A percentile compares a stretch with the other conserved stretches of the same genome.
phyloP scores from a whole-genome alignment of 805 yeast genomes.

The Candida sanyiensis region DNA sequence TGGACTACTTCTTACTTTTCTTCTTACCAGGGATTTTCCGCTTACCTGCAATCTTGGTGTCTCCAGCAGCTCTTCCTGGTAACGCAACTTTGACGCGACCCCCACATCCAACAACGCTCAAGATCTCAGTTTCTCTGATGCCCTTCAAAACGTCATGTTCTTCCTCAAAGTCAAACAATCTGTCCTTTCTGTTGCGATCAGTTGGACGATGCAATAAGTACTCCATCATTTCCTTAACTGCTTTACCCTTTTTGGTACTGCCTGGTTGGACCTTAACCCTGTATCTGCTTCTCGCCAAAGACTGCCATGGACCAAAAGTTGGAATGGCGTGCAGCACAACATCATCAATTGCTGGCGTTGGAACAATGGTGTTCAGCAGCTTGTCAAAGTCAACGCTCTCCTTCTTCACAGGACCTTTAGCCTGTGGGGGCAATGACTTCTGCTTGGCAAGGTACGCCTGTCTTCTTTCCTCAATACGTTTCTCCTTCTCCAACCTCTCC shows the following conservation, averaged over 20 bases:
- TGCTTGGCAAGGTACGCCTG: conserved; percentile 20
- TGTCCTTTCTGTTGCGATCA: conserved; percentile 38
- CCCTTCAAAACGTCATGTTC: conserved; percentile 53
- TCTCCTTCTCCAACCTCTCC: conserved; percentile 31
- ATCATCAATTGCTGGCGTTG: conserved; percentile 37
- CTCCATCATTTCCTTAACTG: conserved; percentile 61
- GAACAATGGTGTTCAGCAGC: conserved; percentile 33
- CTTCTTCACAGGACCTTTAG: conserved; percentile 21
- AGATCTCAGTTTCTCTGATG: conserved; percentile 59
- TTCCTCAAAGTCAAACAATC: conserved; percentile 61
- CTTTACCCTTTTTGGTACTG: conserved; percentile 80
- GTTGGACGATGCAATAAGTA: conserved; percentile 47
- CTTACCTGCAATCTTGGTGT: conserved; percentile 20
- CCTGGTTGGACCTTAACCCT: conserved; percentile 80
- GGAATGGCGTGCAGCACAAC: conserved; percentile 62
- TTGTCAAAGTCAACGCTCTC: conserved; percentile 40
- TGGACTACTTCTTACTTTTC: conserved; percentile 11
- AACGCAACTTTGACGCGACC: conserved; percentile 61
- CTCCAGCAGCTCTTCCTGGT: conserved; percentile 39
- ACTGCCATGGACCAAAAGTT: conserved; percentile 88
- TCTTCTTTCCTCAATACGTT: conserved; percentile 34
- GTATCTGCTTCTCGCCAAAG: conserved; percentile 68
- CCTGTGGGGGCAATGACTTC: not conserved
- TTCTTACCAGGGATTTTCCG: conserved; percentile 9
- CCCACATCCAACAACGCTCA: conserved; percentile 57